A percentile compares a stretch with the other conserved stretches of the same genome.
These are phyloP conservation scores for Termitomyces sp. DNA, from an alignment of 768 basidiomycete species.

Conservation along the genomic window DNA sequence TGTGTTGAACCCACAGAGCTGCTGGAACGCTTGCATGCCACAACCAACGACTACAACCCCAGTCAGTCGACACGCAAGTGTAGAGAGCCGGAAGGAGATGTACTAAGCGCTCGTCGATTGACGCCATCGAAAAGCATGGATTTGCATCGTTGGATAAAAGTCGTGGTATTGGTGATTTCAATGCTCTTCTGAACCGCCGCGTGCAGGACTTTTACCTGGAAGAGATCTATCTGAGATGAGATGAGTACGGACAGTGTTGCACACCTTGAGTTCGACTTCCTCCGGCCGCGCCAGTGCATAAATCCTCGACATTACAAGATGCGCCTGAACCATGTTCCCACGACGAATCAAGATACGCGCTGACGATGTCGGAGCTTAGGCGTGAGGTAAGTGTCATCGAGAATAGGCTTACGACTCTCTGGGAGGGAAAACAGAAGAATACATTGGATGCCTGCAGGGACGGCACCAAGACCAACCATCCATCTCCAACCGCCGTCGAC, in stretches of 20 bases:
- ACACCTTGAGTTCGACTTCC: slow-evolving; percentile 63
- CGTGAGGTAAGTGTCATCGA: neutral
- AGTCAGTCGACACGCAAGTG: neutral
- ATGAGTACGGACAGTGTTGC: neutral
- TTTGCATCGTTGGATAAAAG: slow-evolving; percentile 47
- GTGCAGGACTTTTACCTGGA: slow-evolving; percentile 52
- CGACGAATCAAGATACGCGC: slow-evolving; percentile 59
- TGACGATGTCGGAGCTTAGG: slow-evolving; percentile 2
- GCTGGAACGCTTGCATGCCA: slow-evolving; percentile 81
- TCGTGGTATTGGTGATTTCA: slow-evolving; percentile 56
- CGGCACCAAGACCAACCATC: slow-evolving; percentile 76
- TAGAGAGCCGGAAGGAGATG: slow-evolving; percentile 16
- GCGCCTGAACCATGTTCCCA: slow-evolving; percentile 46
- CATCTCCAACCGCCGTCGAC: slow-evolving; percentile 68
- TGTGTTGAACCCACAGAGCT: slow-evolving; percentile 82
- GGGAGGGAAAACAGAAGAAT: slow-evolving; percentile 60
- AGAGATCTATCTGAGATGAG: too few relatives aligned
- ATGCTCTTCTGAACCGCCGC: slow-evolving; percentile 57
- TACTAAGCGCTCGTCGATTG: slow-evolving; percentile 69
- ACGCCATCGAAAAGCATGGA: slow-evolving; percentile 51
- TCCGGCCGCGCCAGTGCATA: slow-evolving; percentile 60
- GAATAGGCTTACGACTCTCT: slow-evolving; percentile 61
- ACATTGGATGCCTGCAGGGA: slow-evolving; percentile 64
- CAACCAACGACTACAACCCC: slow-evolving; percentile 55
- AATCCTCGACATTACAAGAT: slow-evolving; percentile 55